A percentile compares a stretch with the other conserved stretches of the same genome.
Conservation (phyloP, 2,329 filamentous ascomycete genomes). For the Penicillium expansum region DNA sequence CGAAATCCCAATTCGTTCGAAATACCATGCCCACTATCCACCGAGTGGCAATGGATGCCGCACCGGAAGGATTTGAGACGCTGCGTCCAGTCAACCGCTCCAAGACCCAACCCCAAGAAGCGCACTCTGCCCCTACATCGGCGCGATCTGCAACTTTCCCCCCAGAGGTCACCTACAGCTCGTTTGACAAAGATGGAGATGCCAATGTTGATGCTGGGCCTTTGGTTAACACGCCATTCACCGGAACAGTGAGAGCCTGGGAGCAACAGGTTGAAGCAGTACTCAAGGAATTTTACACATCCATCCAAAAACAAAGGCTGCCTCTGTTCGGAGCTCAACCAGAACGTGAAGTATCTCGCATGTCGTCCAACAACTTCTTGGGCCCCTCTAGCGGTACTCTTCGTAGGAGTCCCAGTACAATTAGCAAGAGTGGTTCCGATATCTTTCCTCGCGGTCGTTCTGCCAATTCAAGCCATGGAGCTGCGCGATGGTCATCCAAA, state of each 20-base stretch:
- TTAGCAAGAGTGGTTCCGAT: conserved; percentile 92
- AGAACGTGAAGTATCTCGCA: conserved; percentile 38
- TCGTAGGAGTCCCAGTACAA: conserved; percentile 80
- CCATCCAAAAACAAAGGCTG: conserved; percentile 81
- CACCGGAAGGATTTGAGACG: conserved; percentile 63
- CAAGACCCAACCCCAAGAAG: conserved; percentile 42
- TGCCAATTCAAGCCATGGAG: conserved; percentile 60
- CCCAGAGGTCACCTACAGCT: conserved; percentile 12
- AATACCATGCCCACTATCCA: conserved; percentile 91
- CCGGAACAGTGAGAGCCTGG: conserved; percentile 75
- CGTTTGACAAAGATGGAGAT: conserved; percentile 23
- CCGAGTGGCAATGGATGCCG: conserved; percentile 71
- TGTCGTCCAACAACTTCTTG: conserved; percentile 61
- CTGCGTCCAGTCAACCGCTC: conserved; percentile 39
- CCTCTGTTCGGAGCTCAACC: conserved; percentile 73
- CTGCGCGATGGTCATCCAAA: conserved; percentile 78
- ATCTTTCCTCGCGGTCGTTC: conserved; percentile 66
- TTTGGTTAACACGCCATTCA: conserved; percentile 73
- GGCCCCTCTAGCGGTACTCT: conserved; percentile 67
- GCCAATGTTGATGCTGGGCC: conserved; percentile 53
- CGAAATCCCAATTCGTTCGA: conserved; percentile 86
- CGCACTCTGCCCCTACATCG: conserved; percentile 18
- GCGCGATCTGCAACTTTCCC: conserved; percentile 24
- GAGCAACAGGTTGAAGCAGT: conserved; percentile 86
- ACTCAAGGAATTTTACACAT: conserved; percentile 85